phyloP scores from a whole-genome alignment of 2,329 filamentous ascomycete genomes.

The Trichocomaceae sp. region DNA sequence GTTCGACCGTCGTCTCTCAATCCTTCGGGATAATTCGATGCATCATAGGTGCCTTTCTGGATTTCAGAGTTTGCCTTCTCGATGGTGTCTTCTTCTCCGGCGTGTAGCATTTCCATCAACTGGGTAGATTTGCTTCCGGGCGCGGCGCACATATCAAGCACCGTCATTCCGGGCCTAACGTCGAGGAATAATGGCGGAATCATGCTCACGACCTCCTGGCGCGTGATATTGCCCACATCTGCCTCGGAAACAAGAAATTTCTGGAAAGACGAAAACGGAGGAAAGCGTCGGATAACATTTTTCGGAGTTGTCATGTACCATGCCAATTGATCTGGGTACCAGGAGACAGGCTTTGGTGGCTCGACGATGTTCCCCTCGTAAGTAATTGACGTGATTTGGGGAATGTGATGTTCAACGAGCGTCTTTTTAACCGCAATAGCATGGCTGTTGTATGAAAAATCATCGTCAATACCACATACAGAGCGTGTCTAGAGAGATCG shows the following conservation, averaged over 20 bases:
- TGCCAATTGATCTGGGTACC: conserved; percentile 91
- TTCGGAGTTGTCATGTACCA: conserved; percentile 99
- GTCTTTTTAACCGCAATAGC: conserved; percentile 87
- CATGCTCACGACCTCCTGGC: conserved; percentile 98
- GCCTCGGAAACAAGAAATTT: conserved; percentile 98
- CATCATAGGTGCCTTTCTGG: conserved; percentile 52
- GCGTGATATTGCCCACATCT: conserved; percentile 91
- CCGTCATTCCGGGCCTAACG: conserved; percentile 81
- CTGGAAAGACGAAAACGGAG: conserved; percentile 91
- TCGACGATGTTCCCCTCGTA: conserved; percentile 77
- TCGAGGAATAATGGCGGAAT: conserved; percentile 94
- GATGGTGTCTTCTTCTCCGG: conserved; percentile 82
- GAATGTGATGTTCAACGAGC: conserved; percentile 81
- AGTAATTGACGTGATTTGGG: conserved; percentile 77
- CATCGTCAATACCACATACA: conserved; percentile 13
- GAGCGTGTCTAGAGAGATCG: background rate
- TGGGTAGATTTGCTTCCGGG: conserved; percentile 96
- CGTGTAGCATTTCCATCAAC: conserved; percentile 87
- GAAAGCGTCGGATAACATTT: conserved; percentile 87
- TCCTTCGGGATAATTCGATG: conserved; percentile 46
- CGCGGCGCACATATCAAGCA: conserved; percentile 92
- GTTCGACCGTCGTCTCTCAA: conserved; percentile 72
- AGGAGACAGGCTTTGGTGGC: conserved; percentile 72
- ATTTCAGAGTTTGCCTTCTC: conserved; percentile 61
- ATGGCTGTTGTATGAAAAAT: conserved; percentile 53